A percentile compares a stretch with the other conserved stretches of the same genome.
These are phyloP conservation scores for Tanacetum coccineum DNA, from an alignment of 129 eudicot species.

Conservation along the genomic window DNA sequence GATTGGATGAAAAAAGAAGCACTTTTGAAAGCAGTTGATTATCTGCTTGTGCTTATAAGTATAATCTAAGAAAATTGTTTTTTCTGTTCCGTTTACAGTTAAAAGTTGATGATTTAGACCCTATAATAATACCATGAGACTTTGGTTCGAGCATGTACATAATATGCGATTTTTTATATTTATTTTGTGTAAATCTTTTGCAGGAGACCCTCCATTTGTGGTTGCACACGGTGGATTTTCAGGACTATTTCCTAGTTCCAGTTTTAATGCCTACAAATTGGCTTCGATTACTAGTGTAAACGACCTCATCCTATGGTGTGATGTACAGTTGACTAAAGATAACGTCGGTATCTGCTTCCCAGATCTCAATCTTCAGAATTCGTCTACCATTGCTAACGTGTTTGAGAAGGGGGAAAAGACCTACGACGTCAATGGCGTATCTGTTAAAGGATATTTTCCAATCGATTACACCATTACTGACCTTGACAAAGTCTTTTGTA, in stretches of 20 bases:
- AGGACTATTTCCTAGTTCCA: slow-evolving; percentile 51
- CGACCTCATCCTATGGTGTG: slow-evolving; percentile 42
- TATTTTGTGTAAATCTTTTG: not conserved
- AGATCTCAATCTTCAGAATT: slow-evolving; percentile 34
- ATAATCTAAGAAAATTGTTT: too few relatives aligned
- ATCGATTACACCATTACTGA: slow-evolving; percentile 47
- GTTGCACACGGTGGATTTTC: slow-evolving; percentile 65
- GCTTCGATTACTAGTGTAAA: slow-evolving; percentile 30
- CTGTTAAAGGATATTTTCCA: slow-evolving; percentile 43
- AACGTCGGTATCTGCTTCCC: slow-evolving; percentile 52
- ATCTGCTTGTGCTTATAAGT: too few relatives aligned
- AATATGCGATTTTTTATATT: not conserved
- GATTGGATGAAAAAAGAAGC: too few relatives aligned
- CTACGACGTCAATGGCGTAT: slow-evolving; percentile 41
- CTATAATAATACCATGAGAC: not conserved
- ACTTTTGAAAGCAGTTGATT: too few relatives aligned
- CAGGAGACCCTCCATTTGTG: slow-evolving; percentile 40
- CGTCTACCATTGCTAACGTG: slow-evolving; percentile 12
- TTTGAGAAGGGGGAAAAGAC: slow-evolving; percentile 18
- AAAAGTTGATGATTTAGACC: too few relatives aligned
- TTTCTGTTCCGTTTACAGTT: too few relatives aligned
- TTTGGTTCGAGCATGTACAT: too few relatives aligned
- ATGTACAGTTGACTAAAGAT: slow-evolving; percentile 56
- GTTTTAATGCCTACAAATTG: slow-evolving; percentile 29
- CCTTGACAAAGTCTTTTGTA: slow-evolving; percentile 41